Evolutionary conservation across 768 basidiomycete species (phyloP).

Genomic region (Suillus sp.): DNA sequence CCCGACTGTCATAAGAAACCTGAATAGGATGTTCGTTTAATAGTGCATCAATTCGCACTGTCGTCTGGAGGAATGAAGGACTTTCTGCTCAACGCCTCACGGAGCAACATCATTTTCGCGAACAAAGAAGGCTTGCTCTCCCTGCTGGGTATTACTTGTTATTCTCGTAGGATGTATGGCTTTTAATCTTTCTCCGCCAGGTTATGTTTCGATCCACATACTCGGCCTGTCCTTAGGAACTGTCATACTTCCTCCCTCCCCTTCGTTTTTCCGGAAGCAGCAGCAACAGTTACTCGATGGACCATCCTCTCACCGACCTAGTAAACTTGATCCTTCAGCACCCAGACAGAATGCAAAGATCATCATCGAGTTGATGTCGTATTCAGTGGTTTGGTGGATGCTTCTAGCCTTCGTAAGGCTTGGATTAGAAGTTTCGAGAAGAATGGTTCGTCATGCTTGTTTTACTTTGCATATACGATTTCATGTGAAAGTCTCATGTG

Average conservation of each 20-base stretch:
- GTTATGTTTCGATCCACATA: constrained; percentile 89
- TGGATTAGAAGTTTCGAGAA: constrained; percentile 52
- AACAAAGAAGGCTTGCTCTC: constrained; percentile 95
- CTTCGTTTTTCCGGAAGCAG: constrained; percentile 67
- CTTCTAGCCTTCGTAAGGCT: constrained; percentile 43
- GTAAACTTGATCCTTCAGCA: constrained; percentile 23
- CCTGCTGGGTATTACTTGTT: constrained; percentile 53
- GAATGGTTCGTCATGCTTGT: constrained; percentile 51
- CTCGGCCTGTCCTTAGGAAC: constrained; percentile 84
- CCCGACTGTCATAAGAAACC: neutral
- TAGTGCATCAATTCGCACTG: constrained; percentile 75
- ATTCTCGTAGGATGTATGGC: neutral
- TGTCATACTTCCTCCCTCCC: constrained; percentile 75
- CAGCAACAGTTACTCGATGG: constrained; percentile 29
- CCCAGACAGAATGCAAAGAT: constrained; percentile 72
- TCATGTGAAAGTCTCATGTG: neutral
- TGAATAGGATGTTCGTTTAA: neutral
- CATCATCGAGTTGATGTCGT: constrained; percentile 74
- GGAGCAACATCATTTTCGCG: constrained; percentile 63
- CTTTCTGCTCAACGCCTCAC: constrained; percentile 67
- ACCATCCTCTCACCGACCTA: constrained; percentile 7
- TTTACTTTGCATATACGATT: neutral
- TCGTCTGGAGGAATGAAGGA: constrained; percentile 54
- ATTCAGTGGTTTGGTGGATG: constrained; percentile 79
- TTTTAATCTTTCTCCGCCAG: constrained; percentile 36